Evolutionary conservation across 495 filamentous ascomycete species (phyloP).

Genomic region (Talaromyces thailandensis): DNA sequence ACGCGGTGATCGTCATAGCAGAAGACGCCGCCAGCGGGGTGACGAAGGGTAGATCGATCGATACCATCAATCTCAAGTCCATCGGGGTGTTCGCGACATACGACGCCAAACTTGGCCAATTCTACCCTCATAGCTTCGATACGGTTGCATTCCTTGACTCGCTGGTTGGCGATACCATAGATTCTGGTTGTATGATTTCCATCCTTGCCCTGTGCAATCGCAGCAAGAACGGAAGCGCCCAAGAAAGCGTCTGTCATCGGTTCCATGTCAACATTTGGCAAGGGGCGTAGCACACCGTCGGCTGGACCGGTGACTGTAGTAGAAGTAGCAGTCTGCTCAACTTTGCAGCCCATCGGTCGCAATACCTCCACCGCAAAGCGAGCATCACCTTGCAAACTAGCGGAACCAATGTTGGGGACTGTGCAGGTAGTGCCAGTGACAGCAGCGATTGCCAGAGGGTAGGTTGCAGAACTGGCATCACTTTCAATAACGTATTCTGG

Average conservation of each 20-base stretch:
- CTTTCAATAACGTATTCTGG: conserved; percentile 86
- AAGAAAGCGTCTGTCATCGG: conserved; percentile 99
- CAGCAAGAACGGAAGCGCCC: conserved; percentile 86
- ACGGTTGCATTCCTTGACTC: conserved; percentile 97
- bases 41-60: conserved; percentile 47
- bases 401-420: conserved; percentile 89
- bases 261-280: conserved; percentile 89
- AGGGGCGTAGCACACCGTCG: conserved; percentile 56
- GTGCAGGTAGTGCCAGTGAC: conserved; percentile 92
- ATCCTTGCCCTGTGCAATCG: conserved; percentile 61
- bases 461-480: conserved; percentile 95
- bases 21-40: conserved; percentile 61
- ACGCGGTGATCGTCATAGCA: conserved; percentile 99
- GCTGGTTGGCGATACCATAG: conserved; percentile 94
- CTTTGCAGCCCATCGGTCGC: conserved; percentile 84
- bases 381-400: conserved; percentile 89
- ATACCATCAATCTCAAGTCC: conserved; percentile 79
- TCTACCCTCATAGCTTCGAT: conserved; percentile 95
- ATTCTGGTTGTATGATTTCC: conserved; percentile 64
- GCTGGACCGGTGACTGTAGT: conserved; percentile 91
- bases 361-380: conserved; percentile 90
- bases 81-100: conserved; percentile 80
- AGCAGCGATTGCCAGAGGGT: conserved; percentile 89
- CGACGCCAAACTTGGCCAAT: conserved; percentile 90
- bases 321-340: conserved; percentile 73